Evolutionary conservation across 2,329 filamentous ascomycete genomes (phyloP), one percentile per base, ranked within the genome.

Genomic region (Chaetoscypha palmicola): DNA sequence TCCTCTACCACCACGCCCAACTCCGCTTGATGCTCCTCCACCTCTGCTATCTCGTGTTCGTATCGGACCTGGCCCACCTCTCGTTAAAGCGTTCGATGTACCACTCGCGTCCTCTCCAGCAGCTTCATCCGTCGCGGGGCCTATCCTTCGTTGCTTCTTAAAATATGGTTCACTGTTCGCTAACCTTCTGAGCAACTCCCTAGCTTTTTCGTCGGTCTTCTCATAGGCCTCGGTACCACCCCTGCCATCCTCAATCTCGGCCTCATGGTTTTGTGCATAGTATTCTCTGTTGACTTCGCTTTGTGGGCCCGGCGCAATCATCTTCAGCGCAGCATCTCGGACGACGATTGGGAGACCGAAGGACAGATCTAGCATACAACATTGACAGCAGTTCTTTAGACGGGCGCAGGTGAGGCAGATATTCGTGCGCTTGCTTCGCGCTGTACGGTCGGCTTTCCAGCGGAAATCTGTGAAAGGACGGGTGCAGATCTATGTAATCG

Each of bases 361-460:
- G 10, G 87, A 91, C 48, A 98, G 70, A 73, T 98, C 92, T 41
- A 98, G 82, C 88, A 97, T 97, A 71, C 92, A 98, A 68, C 84
- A 91, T 70, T 98, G 92, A 62, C 92, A 98, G 71, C 92, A 97
- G 70, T 98, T 98, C 69, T 98, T 98, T 54, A 97, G 75, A 34
- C 92, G 85, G 17, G 92, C 91, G 71, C 92, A 98, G 31, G 92
- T 98, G 19, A 98, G 74, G 66, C 92, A 98, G 59, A 97, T 94
- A 58, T 87, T 94, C 43, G 91, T 97, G 54, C 86, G 83, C 68
- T 94, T 95, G 65, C 91, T 90, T 50, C 90, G 86, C 20, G 89
- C 81, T 2, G 90, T 92, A 46, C 92, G 86, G 64, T 94, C 90
- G 51, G 86, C 82, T 58, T 91, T 91, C 91, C 91, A 98, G 58